phyloP scores from a whole-genome alignment of 257 asterid species.

The Petunia secreta region DNA sequence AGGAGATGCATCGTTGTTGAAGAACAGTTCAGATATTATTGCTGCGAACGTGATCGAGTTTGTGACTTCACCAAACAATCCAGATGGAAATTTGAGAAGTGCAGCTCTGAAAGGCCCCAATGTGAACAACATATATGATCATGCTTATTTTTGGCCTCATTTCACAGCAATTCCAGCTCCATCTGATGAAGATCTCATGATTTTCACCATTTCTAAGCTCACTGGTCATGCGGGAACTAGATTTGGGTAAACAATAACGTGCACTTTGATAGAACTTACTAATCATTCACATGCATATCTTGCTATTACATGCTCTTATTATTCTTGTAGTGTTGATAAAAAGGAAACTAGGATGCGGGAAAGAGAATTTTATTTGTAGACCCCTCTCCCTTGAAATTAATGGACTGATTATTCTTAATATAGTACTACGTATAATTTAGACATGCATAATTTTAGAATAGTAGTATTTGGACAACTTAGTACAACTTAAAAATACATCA shows the following conservation, averaged over 20 bases:
- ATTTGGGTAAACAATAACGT: slow-evolving; percentile 54
- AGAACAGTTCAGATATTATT: slow-evolving; percentile 36
- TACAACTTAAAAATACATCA: too few relatives aligned
- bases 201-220: slow-evolving; percentile 73
- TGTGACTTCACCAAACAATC: slow-evolving; percentile 81
- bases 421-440: too few relatives aligned
- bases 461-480: too few relatives aligned
- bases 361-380: too few relatives aligned
- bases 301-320: too few relatives aligned
- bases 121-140: slow-evolving; percentile 54
- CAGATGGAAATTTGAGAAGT: slow-evolving; percentile 54
- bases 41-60: slow-evolving; percentile 50
- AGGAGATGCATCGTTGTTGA: slow-evolving; percentile 48
- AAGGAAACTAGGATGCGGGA: too few relatives aligned
- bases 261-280: too few relatives aligned
- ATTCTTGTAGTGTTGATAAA: too few relatives aligned
- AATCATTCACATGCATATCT: too few relatives aligned
- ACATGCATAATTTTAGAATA: too few relatives aligned
- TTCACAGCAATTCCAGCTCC: slow-evolving; percentile 69
- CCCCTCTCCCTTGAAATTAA: too few relatives aligned
- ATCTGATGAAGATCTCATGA: slow-evolving; percentile 68
- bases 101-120: slow-evolving; percentile 45
- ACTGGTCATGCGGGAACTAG: slow-evolving; percentile 89
- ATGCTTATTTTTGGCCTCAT: slow-evolving; percentile 86
- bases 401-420: too few relatives aligned